A percentile compares a stretch with the other conserved stretches of the same genome.
Conservation (phyloP, 257 asterid species). For the Scutellaria barbata region DNA sequence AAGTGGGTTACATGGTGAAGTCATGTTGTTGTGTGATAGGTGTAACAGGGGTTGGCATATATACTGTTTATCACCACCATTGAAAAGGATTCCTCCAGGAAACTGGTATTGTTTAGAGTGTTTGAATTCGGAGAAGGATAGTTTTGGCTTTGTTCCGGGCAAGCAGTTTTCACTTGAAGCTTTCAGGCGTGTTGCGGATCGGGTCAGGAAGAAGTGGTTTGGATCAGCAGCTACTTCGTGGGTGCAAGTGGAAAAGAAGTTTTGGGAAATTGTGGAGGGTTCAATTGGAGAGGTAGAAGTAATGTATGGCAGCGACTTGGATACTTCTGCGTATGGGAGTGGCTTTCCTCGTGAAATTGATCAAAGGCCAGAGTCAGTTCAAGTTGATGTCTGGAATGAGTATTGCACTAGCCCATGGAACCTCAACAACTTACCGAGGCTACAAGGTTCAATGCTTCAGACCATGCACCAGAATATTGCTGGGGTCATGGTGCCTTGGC, state of each 20-base stretch:
- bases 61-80: conserved; percentile 91
- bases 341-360: conserved; percentile 80
- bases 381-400: conserved; percentile 72
- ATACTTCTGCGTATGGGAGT: conserved; percentile 87
- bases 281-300: conserved; percentile 89
- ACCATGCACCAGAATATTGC: conserved; percentile 89
- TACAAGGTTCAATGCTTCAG: conserved; percentile 88
- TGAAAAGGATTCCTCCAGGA: conserved; percentile 78
- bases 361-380: conserved; percentile 58
- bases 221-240: conserved; percentile 71
- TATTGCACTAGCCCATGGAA: conserved; percentile 91
- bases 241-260: conserved; percentile 82
- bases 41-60: conserved; percentile 97
- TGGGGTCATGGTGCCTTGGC: conserved; percentile 99
- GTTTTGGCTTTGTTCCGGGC: conserved; percentile 90
- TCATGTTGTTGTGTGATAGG: conserved; percentile 94
- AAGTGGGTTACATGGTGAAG: conserved; percentile 97
- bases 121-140: conserved; percentile 85
- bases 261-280: conserved; percentile 98
- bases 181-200: conserved; percentile 86
- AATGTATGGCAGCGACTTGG: conserved; percentile 94
- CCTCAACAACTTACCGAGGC: conserved; percentile 89
- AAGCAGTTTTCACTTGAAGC: conserved; percentile 76
- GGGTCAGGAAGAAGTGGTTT: conserved; percentile 88
- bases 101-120: conserved; percentile 98